Evolutionary conservation across 2,329 filamentous ascomycete genomes (phyloP).

Genomic region (Colletotrichum orchidophilum): DNA sequence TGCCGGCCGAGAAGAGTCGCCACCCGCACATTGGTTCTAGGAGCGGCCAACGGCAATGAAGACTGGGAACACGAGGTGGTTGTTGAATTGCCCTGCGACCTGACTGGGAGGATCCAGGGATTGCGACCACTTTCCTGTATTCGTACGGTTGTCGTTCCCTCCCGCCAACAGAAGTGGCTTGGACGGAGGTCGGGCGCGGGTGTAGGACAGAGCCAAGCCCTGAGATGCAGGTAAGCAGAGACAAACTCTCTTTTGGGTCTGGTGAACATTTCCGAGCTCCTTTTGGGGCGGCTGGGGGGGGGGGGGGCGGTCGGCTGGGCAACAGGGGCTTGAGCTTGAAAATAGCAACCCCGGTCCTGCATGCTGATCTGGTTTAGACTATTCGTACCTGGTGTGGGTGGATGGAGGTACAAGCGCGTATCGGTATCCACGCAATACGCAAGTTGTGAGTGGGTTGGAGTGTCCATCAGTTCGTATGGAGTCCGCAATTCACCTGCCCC

Average conservation of each 20-base stretch:
- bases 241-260: slow-evolving; percentile 24
- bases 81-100: neutral
- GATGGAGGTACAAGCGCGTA: neutral
- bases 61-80: neutral
- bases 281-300: slow-evolving; percentile 15
- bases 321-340: slow-evolving; percentile 27
- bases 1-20: neutral
- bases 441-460: slow-evolving; percentile 3
- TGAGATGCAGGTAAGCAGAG: slow-evolving; percentile 10
- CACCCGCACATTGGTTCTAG: neutral
- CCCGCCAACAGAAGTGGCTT: neutral
- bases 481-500: neutral
- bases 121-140: neutral
- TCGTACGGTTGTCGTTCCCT: neutral
- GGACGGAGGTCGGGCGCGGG: neutral
- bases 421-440: neutral
- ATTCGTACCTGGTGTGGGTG: slow-evolving; percentile 6
- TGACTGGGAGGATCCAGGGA: neutral
- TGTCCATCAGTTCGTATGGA: neutral
- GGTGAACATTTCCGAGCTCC: slow-evolving; percentile 3
- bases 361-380: slow-evolving; percentile 30
- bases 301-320: slow-evolving; percentile 23
- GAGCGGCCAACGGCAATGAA: neutral
- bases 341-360: slow-evolving; percentile 32
- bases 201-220: neutral